Percentiles rank a stretch among this genome's conserved stretches.
phyloP scores from a whole-genome alignment of 768 basidiomycete genomes.

The Serendipita sp. region DNA sequence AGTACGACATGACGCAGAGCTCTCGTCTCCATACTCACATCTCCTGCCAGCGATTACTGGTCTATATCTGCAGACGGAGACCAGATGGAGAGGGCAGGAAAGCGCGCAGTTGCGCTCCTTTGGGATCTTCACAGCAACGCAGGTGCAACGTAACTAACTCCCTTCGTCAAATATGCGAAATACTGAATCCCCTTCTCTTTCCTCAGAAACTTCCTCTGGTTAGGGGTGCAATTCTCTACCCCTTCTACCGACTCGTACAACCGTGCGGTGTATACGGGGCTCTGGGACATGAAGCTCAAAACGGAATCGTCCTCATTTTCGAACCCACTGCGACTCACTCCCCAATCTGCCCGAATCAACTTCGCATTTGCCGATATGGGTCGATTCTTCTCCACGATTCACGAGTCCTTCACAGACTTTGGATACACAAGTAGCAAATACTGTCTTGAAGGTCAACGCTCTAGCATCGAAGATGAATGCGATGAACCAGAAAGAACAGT shows the following conservation, averaged over 20 bases:
- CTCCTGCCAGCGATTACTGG: background rate
- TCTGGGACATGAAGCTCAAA: background rate
- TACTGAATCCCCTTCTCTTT: no score
- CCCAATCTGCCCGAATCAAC: background rate
- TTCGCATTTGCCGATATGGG: background rate
- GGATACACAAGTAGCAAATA: background rate
- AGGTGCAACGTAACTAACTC: background rate
- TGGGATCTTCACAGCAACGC: background rate
- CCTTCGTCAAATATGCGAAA: no score
- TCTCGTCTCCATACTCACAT: background rate
- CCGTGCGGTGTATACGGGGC: background rate
- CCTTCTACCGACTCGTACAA: background rate
- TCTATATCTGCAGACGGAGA: background rate
- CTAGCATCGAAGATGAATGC: background rate
- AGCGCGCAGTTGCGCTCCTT: background rate
- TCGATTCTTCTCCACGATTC: background rate
- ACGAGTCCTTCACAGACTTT: background rate
- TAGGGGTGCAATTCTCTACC: background rate
- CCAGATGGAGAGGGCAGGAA: background rate
- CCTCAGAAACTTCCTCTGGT: background rate
- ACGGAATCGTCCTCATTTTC: background rate
- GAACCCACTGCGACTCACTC: no score
- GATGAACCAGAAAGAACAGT: background rate
- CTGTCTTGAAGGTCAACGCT: background rate
- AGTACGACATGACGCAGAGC: background rate